phyloP scores from a whole-genome alignment of 2,329 filamentous ascomycete genomes.

The Achaetomium macrosporum region DNA sequence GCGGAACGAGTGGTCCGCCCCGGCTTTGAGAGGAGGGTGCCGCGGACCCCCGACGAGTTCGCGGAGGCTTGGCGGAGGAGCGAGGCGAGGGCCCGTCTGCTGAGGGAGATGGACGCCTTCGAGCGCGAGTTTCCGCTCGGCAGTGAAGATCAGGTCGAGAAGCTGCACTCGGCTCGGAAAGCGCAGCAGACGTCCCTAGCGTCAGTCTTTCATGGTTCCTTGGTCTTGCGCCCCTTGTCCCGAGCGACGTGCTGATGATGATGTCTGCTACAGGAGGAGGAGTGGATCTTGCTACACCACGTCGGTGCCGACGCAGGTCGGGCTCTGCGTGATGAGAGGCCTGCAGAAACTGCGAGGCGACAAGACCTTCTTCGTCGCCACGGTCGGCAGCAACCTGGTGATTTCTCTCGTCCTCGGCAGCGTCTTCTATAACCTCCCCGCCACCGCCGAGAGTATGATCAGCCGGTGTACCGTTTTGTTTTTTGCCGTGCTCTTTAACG shows the following conservation, averaged over 20 bases:
- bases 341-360: conserved; percentile 28
- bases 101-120: conserved; percentile 17
- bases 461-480: conserved; percentile 38
- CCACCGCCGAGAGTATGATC: conserved; percentile 50
- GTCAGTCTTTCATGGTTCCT: too few species aligned
- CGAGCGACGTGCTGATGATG: too few species aligned
- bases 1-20: conserved; percentile 56
- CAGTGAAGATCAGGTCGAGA: conserved; percentile 9
- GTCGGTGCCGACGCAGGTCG: conserved; percentile 18
- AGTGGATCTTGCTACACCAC: conserved; percentile 21
- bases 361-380: conserved; percentile 50
- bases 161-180: conserved; percentile 17
- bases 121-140: conserved; percentile 7
- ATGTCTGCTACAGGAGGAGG: too few species aligned
- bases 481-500: conserved; percentile 38
- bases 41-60: conserved; percentile 53
- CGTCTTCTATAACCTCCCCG: conserved; percentile 58
- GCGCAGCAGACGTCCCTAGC: too few species aligned
- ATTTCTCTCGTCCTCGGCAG: conserved; percentile 60
- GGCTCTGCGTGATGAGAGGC: conserved; percentile 13
- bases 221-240: too few species aligned
- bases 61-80: conserved; percentile 36
- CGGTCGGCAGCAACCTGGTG: conserved; percentile 51
- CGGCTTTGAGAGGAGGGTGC: conserved; percentile 51
- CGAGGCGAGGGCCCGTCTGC: conserved; percentile 17